Percentiles rank a stretch among this genome's conserved stretches.
phyloP scores from a whole-genome alignment of 345 rosid genomes.

The Camelina neglecta region DNA sequence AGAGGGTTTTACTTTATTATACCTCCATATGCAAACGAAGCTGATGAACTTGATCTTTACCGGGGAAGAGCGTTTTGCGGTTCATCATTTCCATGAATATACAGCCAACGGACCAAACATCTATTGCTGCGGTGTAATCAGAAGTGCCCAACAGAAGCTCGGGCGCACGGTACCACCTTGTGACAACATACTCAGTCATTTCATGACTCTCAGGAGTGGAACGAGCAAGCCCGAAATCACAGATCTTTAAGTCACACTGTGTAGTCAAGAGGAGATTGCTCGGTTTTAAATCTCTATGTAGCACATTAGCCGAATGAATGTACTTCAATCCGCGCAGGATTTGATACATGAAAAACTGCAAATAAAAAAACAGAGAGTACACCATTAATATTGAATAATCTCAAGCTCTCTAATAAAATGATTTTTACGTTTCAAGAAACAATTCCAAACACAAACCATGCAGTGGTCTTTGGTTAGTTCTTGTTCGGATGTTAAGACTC shows the following conservation, averaged over 20 bases:
- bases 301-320: constrained; percentile 92
- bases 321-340: constrained; percentile 89
- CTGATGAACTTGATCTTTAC: constrained; percentile 85
- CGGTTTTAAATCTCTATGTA: constrained; percentile 95
- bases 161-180: constrained; percentile 97
- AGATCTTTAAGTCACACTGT: constrained; percentile 82
- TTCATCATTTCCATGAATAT: constrained; percentile 85
- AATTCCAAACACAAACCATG: constrained; percentile 55
- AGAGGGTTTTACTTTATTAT: constrained; percentile 34
- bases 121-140: constrained; percentile 84
- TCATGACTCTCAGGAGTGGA: constrained; percentile 80
- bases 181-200: constrained; percentile 88
- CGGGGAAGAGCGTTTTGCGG: constrained; percentile 87
- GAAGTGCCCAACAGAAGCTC: constrained; percentile 81
- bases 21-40: constrained; percentile 86
- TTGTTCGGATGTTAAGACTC: constrained; percentile 66
- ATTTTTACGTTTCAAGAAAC: not conserved
- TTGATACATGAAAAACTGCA: constrained; percentile 92
- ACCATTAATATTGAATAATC: not conserved
- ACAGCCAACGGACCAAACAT: constrained; percentile 97
- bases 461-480: constrained; percentile 67
- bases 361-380: not conserved
- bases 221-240: constrained; percentile 95
- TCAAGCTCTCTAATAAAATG: constrained; percentile 22
- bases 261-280: constrained; percentile 82